Evolutionary conservation across 768 basidiomycete species (phyloP).

Genomic region (Pleurotus pulmonarius): DNA sequence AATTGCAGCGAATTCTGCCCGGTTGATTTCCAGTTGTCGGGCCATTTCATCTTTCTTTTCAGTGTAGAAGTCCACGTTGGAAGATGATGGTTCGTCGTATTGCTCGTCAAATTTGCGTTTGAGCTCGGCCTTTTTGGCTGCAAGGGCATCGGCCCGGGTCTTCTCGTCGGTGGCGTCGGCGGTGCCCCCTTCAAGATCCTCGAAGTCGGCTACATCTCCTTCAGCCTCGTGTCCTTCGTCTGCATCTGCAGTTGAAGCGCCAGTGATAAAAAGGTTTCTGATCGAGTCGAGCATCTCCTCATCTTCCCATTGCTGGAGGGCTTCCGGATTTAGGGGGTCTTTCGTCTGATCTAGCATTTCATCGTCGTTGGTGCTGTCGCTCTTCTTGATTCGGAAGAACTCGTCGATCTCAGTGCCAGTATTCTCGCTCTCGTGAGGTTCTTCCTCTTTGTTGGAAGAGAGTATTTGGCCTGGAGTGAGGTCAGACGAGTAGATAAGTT

Average conservation of each 20-base stretch:
- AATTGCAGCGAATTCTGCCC: conserved; percentile 78
- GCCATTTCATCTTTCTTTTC: conserved; percentile 91
- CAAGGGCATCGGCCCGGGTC: conserved; percentile 50
- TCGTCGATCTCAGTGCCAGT: conserved; percentile 56
- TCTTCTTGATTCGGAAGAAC: conserved; percentile 64
- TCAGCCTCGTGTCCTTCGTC: conserved; percentile 39
- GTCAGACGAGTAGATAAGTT: conserved; percentile 72
- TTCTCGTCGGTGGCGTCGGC: conserved; percentile 25
- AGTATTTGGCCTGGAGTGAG: conserved; percentile 71
- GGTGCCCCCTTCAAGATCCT: conserved; percentile 30
- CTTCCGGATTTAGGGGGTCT: conserved; percentile 43
- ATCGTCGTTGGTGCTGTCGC: conserved; percentile 27
- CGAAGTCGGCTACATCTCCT: conserved; percentile 37
- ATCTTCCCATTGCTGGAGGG: conserved; percentile 75
- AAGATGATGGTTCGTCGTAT: conserved; percentile 84
- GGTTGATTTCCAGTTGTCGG: conserved; percentile 76
- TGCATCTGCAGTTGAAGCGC: conserved; percentile 32
- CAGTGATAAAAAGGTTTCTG: conserved; percentile 88
- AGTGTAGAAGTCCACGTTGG: conserved; percentile 85
- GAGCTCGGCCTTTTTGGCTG: conserved; percentile 84
- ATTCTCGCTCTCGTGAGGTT: conserved; percentile 15
- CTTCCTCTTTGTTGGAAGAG: conserved; percentile 23
- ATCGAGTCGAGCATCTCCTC: conserved; percentile 85
- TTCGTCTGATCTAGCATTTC: conserved; percentile 71
- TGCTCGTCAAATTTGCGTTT: conserved; percentile 97